These are phyloP conservation scores for Cicer pinnatifidum DNA, from an alignment of 306 rosid genomes.

Conservation along the genomic window DNA sequence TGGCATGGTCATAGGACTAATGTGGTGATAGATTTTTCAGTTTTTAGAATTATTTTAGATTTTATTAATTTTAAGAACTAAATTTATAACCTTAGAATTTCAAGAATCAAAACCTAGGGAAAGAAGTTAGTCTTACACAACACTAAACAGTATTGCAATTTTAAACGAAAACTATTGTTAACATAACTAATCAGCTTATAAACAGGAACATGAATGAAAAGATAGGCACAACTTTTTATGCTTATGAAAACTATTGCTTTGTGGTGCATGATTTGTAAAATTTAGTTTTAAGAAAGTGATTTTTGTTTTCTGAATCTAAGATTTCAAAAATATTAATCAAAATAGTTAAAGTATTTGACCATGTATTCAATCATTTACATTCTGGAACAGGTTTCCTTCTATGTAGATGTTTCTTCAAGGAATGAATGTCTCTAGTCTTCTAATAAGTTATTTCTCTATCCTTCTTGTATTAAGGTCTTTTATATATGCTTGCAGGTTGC, in stretches of 20 bases:
- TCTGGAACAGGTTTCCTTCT: background rate
- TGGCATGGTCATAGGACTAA: background rate
- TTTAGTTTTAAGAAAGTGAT: background rate
- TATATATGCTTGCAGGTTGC: constrained; percentile 57
- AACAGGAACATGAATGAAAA: background rate
- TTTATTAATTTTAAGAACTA: background rate
- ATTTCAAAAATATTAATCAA: background rate
- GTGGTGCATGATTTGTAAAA: background rate
- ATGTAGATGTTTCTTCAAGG: background rate
- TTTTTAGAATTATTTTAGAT: background rate
- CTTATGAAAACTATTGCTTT: background rate
- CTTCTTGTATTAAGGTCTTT: constrained; percentile 14
- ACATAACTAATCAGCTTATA: background rate
- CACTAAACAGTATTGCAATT: background rate
- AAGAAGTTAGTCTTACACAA: background rate
- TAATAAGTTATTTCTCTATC: background rate
- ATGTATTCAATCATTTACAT: too few relatives aligned
- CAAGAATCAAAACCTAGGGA: background rate
- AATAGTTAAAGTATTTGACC: background rate
- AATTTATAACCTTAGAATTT: background rate
- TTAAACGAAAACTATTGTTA: background rate
- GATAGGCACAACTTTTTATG: background rate
- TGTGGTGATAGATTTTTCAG: background rate
- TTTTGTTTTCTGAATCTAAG: background rate
- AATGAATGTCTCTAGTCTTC: background rate